Percentiles rank a stretch among this genome's conserved stretches.
phyloP scores from a whole-genome alignment of 176 grass and related monocot genomes.

The Oryza coarctata region DNA sequence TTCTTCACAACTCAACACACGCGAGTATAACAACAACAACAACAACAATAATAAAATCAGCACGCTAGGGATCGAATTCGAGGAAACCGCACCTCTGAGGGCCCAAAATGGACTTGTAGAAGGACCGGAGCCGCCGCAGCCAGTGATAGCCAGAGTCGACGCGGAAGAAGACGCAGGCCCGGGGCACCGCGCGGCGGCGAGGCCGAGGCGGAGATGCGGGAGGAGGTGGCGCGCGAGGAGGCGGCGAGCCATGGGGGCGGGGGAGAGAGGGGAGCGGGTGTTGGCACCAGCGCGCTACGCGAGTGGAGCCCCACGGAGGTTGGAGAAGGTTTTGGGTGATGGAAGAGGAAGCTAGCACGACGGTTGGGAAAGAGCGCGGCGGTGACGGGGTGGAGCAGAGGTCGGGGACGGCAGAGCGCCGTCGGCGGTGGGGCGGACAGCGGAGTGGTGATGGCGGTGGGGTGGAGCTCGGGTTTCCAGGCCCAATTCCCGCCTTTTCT shows the following conservation, averaged over 20 bases:
- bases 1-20: neutral
- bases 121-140: neutral
- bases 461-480: too few species aligned
- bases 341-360: neutral
- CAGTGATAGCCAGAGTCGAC: neutral
- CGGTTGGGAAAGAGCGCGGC: neutral
- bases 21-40: neutral
- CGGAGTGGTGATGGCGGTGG: too few species aligned
- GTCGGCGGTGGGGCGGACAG: too few species aligned
- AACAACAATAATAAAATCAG: neutral
- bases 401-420: too few species aligned
- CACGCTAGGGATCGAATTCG: neutral
- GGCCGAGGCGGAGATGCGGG: conserved; percentile 32
- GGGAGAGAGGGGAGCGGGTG: neutral
- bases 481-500: too few species aligned
- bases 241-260: conserved; percentile 32
- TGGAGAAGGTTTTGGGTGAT: neutral
- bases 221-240: conserved; percentile 35
- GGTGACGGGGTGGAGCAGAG: too few species aligned
- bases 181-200: neutral
- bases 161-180: neutral
- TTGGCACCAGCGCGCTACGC: neutral
- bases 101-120: neutral
- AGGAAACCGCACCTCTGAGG: conserved; percentile 25
- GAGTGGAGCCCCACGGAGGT: conserved; percentile 2